phyloP scores from a whole-genome alignment of 2,329 filamentous ascomycete genomes.

The Aspergillus fischeri region DNA sequence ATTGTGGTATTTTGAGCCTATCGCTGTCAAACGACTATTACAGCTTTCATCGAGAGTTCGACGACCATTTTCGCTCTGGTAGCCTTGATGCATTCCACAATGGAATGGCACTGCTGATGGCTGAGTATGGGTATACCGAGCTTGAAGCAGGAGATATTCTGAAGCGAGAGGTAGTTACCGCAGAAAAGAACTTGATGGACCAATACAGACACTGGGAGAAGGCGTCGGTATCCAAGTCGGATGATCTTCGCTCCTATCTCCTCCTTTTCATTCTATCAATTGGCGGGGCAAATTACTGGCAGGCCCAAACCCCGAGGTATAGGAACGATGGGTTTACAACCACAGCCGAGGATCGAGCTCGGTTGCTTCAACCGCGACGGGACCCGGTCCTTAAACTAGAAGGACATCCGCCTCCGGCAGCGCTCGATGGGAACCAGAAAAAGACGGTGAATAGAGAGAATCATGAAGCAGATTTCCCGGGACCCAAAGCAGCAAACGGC shows the following conservation, averaged over 20 bases:
- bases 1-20: not conserved
- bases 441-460: not conserved
- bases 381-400: not conserved
- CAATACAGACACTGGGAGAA: slow-evolving; percentile 3
- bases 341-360: not conserved
- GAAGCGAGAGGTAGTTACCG: slow-evolving; percentile 2
- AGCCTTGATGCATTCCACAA: slow-evolving; percentile 7
- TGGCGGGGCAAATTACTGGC: slow-evolving; percentile 4
- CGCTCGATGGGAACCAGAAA: not conserved
- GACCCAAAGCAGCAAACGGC: not conserved
- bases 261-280: not conserved
- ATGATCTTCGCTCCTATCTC: slow-evolving; percentile 1
- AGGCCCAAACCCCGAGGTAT: not conserved
- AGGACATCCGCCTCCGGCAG: not conserved
- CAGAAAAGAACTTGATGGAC: slow-evolving; percentile 3
- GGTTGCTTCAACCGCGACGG: not conserved
- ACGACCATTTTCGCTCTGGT: not conserved
- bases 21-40: slow-evolving; percentile 8
- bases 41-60: slow-evolving; percentile 7
- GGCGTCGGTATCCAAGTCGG: not conserved
- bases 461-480: not conserved
- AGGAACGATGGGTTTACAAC: not conserved
- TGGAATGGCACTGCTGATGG: slow-evolving; percentile 8
- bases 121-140: slow-evolving; percentile 9
- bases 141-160: slow-evolving; percentile 5